Base-by-base conservation (phyloP, 345 rosid species). In the Citrus trifoliata region DNA sequence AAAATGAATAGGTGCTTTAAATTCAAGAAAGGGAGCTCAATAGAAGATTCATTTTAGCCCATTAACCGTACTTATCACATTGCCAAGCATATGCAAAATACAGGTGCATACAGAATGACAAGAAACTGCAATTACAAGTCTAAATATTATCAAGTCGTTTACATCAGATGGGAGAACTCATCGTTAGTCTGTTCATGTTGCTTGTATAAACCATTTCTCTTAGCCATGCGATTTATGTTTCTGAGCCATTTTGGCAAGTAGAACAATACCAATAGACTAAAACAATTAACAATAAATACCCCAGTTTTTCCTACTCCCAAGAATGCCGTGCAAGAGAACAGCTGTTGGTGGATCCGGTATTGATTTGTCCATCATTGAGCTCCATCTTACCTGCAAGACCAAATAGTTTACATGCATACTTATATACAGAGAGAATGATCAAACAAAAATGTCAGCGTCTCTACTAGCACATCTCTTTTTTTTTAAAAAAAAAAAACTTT, bases 261-360 rank as follows among this genome's bases (percentile, higher is more conserved):
- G 40, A 66, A 66, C 14, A 1, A 35, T 19, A 6, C 18, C 28
- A 18, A 48, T 30, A 30, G 59, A 24, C 30, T 60, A 32, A 79
- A 59, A 74, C 30, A 61, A n/a, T 25, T 16, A 3, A 10, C 3
- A 53, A 40, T n/a, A 83, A 93, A 71, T 80, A 95, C 99, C 93
- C 98, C 96, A 95, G 76, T 95, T 95, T 82, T 95, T 95, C 73
- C 96, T 81, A 82, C 97, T 81, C 69, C 99, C 99, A 24, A 95
- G 83, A 75, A 95, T 95, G 28, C 99, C 99, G 61, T 95, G 99
- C 82, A 95, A 63, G 82, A 95, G 97, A 69, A 95, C 90, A 32
- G 99, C 99, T 0, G 98, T 95, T 19, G 98, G 99, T 70, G 97
- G 91, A 59, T 95, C 97, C 4, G 91, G 90, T 64, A 83, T 81